A percentile compares a stretch with the other conserved stretches of the same genome.
phyloP scores from a whole-genome alignment of 2,329 filamentous ascomycete species.

The Trichoderma atroviride region DNA sequence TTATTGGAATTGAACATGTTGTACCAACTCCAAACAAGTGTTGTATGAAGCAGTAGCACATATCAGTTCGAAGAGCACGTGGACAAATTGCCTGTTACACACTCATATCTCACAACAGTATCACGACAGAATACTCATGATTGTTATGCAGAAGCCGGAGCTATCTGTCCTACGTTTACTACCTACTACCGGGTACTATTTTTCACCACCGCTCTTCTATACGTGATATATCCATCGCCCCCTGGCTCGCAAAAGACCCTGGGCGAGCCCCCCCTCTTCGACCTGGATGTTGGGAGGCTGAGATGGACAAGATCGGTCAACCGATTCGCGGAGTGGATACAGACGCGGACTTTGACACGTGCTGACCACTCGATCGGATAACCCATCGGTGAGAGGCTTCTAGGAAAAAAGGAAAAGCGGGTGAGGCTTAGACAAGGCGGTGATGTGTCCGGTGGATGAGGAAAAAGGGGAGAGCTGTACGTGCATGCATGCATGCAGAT shows the following conservation, averaged over 20 bases:
- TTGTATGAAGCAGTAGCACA: not conserved
- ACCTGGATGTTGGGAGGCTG: not conserved
- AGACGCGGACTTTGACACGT: not conserved
- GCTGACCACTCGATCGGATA: slow-evolving; percentile 1
- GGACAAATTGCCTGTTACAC: not conserved
- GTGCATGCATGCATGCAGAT: not conserved
- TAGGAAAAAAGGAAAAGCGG: not conserved
- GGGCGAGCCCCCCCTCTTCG: not conserved
- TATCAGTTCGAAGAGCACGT: not conserved
- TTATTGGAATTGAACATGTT: not conserved
- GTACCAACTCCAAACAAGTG: not conserved
- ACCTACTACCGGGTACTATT: not conserved
- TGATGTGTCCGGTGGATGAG: slow-evolving; percentile 1
- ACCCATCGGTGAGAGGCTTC: slow-evolving; percentile 10
- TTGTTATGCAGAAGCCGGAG: not conserved
- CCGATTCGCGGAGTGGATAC: slow-evolving; percentile 21
- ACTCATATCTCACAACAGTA: not conserved
- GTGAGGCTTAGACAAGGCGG: not conserved
- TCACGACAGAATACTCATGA: not conserved
- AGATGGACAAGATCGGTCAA: slow-evolving; percentile 4
- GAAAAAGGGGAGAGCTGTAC: not conserved
- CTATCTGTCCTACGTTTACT: not conserved
- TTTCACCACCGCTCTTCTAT: not conserved
- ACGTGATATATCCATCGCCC: not conserved
- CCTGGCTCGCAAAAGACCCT: not conserved